Base-by-base conservation (phyloP, 257 asterid genomes). In the Eustoma russellianum region DNA sequence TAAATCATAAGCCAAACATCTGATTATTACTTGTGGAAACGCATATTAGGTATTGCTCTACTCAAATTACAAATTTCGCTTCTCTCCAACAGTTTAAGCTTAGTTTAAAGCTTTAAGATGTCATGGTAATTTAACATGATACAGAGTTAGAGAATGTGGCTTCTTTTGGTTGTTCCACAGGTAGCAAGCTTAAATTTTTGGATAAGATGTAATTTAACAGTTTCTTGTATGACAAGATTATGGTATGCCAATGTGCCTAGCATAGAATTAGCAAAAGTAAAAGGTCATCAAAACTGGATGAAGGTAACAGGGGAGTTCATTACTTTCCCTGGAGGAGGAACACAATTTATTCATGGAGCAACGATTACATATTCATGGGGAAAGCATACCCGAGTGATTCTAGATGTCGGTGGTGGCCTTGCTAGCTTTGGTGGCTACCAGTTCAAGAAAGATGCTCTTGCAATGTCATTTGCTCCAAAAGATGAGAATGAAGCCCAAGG, bases 251-350 rank as follows among this genome's bases (percentile, higher is more conserved):
- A 88, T 62, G 88, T 88, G 66, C 95, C 97, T 53, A 88, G 82
- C 72, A 74, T 75, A 46, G 62, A 62, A 63, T 66, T 85, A 68
- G 95, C 94, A 52, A 77, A 85, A 59, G 82, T 75, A 34, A 88
- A 88, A 73, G 97, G 97, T 52, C 95, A 88, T 51, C 95, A 88
- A 69, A 88, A 88, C 61, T 85, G 95, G 97, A 83, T 88, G 63
- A 88, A 88, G 83, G 77, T 83, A 52, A 71, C 77, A 2, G 97
- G 97, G 51, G 95, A 88, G 59, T 88, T 82, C 72, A 76, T 88
- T 46, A 78, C 85, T 50, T 88, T 85, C 70, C 95, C 95, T n/a
- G 97, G 97, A 34, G 97, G 97, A 50, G 97, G 97, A 28, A 88
- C 97, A 52, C 95, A 88, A 57, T 88, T 88, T 63, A 83, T 88